phyloP scores from a whole-genome alignment of 495 filamentous ascomycete species.

The Penicillium tannophilum region DNA sequence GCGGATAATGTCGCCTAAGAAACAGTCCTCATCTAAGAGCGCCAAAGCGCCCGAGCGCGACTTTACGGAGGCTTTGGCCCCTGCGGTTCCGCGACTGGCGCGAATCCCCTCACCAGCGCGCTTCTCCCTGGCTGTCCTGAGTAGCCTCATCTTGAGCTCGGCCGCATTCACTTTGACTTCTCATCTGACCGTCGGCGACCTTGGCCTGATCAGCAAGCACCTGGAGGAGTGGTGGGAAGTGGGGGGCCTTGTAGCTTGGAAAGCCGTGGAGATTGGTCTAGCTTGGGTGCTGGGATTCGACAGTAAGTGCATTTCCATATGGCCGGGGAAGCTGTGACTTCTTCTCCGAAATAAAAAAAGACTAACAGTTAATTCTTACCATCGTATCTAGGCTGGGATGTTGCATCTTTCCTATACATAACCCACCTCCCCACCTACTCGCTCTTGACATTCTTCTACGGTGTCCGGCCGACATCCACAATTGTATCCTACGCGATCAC shows the following conservation, averaged over 20 bases:
- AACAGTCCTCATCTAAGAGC: constrained; percentile 12
- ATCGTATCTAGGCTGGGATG: constrained; percentile 59
- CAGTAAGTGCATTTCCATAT: constrained; percentile 42
- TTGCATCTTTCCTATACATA: constrained; percentile 65
- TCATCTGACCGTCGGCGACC: constrained; percentile 53
- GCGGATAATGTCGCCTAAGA: constrained; percentile 19
- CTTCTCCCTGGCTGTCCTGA: constrained; percentile 63
- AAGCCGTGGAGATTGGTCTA: constrained; percentile 65
- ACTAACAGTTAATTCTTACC: background rate
- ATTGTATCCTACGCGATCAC: constrained; percentile 62
- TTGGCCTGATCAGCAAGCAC: constrained; percentile 62
- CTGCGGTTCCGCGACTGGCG: constrained; percentile 17
- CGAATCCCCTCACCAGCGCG: constrained; percentile 51
- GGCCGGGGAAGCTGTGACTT: background rate
- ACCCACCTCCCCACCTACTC: constrained; percentile 70
- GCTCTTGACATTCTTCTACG: constrained; percentile 75
- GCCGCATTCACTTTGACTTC: constrained; percentile 57
- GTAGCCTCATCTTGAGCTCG: constrained; percentile 63
- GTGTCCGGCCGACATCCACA: constrained; percentile 58
- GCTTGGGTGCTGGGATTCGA: constrained; percentile 74
- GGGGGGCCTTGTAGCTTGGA: constrained; percentile 64
- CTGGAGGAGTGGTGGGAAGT: constrained; percentile 63
- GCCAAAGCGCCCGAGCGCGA: constrained; percentile 16
- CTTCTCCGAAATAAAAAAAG: background rate
- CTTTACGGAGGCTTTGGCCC: constrained; percentile 10